Evolutionary conservation across 768 basidiomycete species (phyloP).

Genomic region (Pulveroboletus ravenelii): DNA sequence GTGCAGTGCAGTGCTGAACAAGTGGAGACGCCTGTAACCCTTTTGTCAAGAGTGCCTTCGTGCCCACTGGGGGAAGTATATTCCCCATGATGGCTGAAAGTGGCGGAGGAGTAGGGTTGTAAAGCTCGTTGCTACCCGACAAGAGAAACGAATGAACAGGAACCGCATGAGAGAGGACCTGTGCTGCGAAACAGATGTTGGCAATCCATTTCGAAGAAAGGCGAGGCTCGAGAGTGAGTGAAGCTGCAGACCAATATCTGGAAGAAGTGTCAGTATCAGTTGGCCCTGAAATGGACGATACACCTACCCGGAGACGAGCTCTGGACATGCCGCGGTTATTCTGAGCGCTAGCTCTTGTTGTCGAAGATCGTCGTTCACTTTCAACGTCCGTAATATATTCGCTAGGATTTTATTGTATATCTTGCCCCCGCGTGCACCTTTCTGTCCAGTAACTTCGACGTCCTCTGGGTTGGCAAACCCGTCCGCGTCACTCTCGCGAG

Average conservation of each 20-base stretch:
- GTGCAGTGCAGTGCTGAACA: conserved; percentile 82
- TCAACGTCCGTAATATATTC: conserved; percentile 67
- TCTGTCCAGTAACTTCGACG: conserved; percentile 28
- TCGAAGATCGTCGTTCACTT: conserved; percentile 83
- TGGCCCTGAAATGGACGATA: neutral
- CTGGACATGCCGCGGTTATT: conserved; percentile 79
- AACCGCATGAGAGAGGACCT: conserved; percentile 71
- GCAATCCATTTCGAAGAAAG: conserved; percentile 89
- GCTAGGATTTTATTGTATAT: conserved; percentile 82
- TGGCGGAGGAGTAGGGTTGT: conserved; percentile 72
- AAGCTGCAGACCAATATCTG: conserved; percentile 69
- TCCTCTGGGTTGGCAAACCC: conserved; percentile 36
- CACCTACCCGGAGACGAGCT: conserved; percentile 72
- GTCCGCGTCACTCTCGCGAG: conserved; percentile 52
- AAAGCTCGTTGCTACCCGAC: conserved; percentile 38
- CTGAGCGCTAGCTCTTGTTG: conserved; percentile 82
- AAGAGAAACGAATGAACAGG: conserved; percentile 62
- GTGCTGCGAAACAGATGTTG: conserved; percentile 79
- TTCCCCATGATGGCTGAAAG: conserved; percentile 69
- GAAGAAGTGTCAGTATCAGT: conserved; percentile 6
- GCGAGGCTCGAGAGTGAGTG: conserved; percentile 77
- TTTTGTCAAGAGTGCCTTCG: conserved; percentile 72
- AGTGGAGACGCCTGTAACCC: conserved; percentile 70
- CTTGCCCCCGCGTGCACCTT: conserved; percentile 34
- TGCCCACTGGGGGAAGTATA: conserved; percentile 67